Base-by-base conservation (phyloP, 1,139 yeast species). In the Taphrina populina region DNA sequence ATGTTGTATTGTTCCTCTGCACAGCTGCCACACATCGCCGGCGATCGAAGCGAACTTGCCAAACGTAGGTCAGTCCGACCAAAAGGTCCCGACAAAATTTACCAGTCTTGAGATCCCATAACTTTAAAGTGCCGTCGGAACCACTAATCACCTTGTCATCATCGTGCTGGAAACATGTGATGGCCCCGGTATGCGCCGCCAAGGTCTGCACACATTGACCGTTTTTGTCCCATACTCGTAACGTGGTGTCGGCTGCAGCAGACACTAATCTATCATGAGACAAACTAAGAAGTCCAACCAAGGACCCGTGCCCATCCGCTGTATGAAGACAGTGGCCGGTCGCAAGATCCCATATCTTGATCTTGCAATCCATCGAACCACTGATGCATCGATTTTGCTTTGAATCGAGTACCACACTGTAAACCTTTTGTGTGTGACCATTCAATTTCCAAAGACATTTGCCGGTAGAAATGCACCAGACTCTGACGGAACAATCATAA, bases 211-310 rank as follows among this genome's bases (percentile, higher is more conserved):
- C 71, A 58, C 82, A 77, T 37, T 79, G 78, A 21, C 95, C 95
- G 4, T 81, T 79, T 27, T 79, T 79, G 66, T 92, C 84, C 98
- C 98, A 92, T 1, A 92, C 84, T 49, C 96, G 76, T 43, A 92
- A 75, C 0, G 96, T 83, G 1, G 95, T 81, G 68, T 92, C 98
- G 0, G 97, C 97, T 0, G 97, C 97, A 0, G 96, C 98, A 35
- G 95, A 84, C 1, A 92, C 95, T n/a, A 92, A 74, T 39, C 81
- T 82, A 19, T 84, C 82, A 39, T 85, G 82, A 6, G 88, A 83
- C 21, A 90, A 76, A 45, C 86, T 88, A 30, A 94, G 74, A 20
- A 92, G 73, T 0, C 98, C 98, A 19, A 92, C 98, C 19, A 92
- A 72, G 11, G 94, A 86, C 0, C 88, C 82, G 69, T 92, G 98